Conservation (phyloP, 78 protist species). For the Neovahlkampfia damariscottae region DNA sequence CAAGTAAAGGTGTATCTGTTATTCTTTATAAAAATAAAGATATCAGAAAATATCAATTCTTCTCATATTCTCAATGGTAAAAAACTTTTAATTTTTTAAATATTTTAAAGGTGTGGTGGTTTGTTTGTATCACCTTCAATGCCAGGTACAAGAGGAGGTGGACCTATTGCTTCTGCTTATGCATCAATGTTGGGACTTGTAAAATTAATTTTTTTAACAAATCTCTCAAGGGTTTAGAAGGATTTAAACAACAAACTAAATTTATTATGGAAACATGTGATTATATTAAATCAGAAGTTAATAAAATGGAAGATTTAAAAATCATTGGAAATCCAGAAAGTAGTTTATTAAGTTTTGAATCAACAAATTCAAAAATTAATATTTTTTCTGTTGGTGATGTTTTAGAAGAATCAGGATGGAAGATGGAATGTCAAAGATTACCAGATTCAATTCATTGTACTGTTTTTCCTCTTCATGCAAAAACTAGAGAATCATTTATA, state of each 20-base stretch:
- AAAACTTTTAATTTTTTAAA: too few species aligned
- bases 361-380: background rate
- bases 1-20: slow-evolving; percentile 46
- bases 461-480: slow-evolving; percentile 20
- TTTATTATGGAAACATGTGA: background rate
- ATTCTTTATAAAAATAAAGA: slow-evolving; percentile 12
- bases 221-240: slow-evolving; percentile 57
- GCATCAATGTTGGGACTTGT: slow-evolving; percentile 50
- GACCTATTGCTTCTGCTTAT: slow-evolving; percentile 70
- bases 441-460: slow-evolving; percentile 36
- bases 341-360: background rate
- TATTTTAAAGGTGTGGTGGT: slow-evolving; percentile 39
- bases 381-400: slow-evolving; percentile 21
- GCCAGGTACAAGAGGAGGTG: slow-evolving; percentile 74
- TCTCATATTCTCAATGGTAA: too few species aligned
- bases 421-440: slow-evolving; percentile 31
- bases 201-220: too few species aligned
- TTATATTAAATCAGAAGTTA: background rate
- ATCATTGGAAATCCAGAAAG: slow-evolving; percentile 16
- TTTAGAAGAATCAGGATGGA: slow-evolving; percentile 27
- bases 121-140: slow-evolving; percentile 77
- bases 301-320: background rate
- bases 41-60: slow-evolving; percentile 26
- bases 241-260: slow-evolving; percentile 17
- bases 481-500: slow-evolving; percentile 6